phyloP scores from a whole-genome alignment of 805 yeast species.

The Sugiyamaella valdiviana region DNA sequence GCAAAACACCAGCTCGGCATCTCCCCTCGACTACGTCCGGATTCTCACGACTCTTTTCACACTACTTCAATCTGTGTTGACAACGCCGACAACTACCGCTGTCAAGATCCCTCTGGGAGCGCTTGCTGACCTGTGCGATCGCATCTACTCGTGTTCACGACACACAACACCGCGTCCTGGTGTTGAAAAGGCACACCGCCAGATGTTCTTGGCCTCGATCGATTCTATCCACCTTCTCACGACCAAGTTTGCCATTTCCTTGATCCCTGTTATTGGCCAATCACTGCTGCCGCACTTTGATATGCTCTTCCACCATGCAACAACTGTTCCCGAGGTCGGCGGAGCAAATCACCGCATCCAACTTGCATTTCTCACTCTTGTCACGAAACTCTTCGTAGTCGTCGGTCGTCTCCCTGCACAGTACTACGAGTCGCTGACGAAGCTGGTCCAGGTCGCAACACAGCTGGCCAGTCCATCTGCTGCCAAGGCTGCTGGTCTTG shows the following conservation, averaged over 20 bases:
- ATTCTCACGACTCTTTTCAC: slow-evolving; percentile 10
- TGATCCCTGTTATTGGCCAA: slow-evolving; percentile 41
- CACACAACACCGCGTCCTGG: slow-evolving; percentile 39
- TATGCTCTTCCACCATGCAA: slow-evolving; percentile 28
- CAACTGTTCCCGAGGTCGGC: slow-evolving; percentile 1
- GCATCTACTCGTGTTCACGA: slow-evolving; percentile 49
- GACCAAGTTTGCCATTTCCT: slow-evolving; percentile 38
- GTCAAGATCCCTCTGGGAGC: slow-evolving; percentile 60
- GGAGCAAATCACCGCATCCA: slow-evolving; percentile 1
- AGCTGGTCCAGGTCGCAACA: slow-evolving; percentile 8
- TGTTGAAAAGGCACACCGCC: slow-evolving; percentile 40
- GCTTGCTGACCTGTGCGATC: slow-evolving; percentile 46
- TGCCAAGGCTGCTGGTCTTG: neutral
- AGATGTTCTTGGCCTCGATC: slow-evolving; percentile 44
- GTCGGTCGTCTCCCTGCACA: slow-evolving; percentile 9
- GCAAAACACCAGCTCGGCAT: neutral
- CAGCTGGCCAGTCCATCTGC: slow-evolving; percentile 8
- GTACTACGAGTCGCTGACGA: slow-evolving; percentile 3
- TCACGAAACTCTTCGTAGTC: slow-evolving; percentile 10
- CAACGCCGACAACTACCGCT: slow-evolving; percentile 49
- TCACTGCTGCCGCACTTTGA: slow-evolving; percentile 44
- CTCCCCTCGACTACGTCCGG: slow-evolving; percentile 2
- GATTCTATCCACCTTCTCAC: slow-evolving; percentile 42
- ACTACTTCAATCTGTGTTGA: slow-evolving; percentile 41
- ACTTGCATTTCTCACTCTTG: slow-evolving; percentile 9